Percentiles rank a stretch among this genome's conserved stretches.
These are phyloP conservation scores for Jasminum sambac DNA, from an alignment of 257 asterid genomes.

Conservation along the genomic window DNA sequence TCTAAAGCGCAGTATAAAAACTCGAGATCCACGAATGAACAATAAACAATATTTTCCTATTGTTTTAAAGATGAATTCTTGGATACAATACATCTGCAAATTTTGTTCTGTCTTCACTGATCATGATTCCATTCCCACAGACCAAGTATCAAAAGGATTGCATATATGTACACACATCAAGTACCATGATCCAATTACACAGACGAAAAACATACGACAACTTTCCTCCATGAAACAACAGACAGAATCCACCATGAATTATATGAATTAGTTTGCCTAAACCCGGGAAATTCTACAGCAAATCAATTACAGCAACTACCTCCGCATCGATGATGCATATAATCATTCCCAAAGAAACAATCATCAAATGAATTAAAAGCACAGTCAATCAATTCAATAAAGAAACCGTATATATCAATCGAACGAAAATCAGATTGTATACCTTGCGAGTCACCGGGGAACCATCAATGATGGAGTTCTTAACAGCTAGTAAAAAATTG, in stretches of 20 bases:
- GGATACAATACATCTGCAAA: not conserved
- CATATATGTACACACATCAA: not conserved
- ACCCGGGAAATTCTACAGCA: not conserved
- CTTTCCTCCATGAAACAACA: not conserved
- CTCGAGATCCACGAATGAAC: not conserved
- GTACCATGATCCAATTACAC: not conserved
- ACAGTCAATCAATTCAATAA: constrained; percentile 15
- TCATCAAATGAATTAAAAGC: not conserved
- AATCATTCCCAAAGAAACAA: not conserved
- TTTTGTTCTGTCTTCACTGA: not conserved
- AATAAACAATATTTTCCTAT: not conserved
- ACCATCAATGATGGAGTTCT: constrained; percentile 51
- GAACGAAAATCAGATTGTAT: constrained; percentile 28
- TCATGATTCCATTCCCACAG: not conserved
- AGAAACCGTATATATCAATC: not conserved
- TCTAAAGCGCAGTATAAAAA: not conserved
- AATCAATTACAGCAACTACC: too few relatives aligned
- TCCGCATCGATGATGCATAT: too few relatives aligned
- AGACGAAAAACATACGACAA: not conserved
- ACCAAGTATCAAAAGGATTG: not conserved
- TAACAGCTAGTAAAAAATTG: constrained; percentile 47
- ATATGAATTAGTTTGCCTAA: not conserved
- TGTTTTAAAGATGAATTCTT: not conserved
- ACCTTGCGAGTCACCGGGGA: constrained; percentile 68
- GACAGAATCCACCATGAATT: not conserved